phyloP scores from a whole-genome alignment of 805 yeast species.

The Candida hispaniensis region DNA sequence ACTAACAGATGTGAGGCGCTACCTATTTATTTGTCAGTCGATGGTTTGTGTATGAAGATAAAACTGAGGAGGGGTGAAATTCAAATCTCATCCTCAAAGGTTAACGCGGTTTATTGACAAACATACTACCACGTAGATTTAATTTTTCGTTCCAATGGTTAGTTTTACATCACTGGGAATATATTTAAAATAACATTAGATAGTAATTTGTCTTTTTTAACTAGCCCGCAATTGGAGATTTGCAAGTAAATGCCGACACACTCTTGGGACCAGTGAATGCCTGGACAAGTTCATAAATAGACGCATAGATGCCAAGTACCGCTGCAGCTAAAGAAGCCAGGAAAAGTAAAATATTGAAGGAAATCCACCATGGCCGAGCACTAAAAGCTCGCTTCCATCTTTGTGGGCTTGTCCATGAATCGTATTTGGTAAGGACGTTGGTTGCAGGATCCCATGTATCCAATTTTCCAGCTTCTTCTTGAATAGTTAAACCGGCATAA shows the following conservation, averaged over 20 bases:
- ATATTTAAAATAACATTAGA: no score
- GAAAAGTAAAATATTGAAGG: constrained; percentile 23
- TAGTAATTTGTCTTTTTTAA: no score
- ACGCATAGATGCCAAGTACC: constrained; percentile 27
- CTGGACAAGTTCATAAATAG: constrained; percentile 18
- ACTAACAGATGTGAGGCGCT: no score
- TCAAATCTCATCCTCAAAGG: no score
- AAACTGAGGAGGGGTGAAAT: no score
- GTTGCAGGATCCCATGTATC: constrained; percentile 23
- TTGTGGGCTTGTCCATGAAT: constrained; percentile 28
- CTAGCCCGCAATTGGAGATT: constrained; percentile 17
- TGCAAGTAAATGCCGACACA: constrained; percentile 20
- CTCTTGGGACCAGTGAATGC: constrained; percentile 18
- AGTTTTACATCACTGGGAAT: no score
- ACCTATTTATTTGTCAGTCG: no score
- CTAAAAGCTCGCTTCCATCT: constrained; percentile 30
- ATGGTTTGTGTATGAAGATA: no score
- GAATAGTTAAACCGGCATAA: constrained; percentile 22
- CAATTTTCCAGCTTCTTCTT: constrained; percentile 27
- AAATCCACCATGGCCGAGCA: constrained; percentile 20
- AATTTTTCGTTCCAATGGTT: no score
- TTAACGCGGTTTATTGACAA: no score
- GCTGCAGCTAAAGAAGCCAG: constrained; percentile 29
- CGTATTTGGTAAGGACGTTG: constrained; percentile 21
- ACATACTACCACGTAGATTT: no score